These are phyloP conservation scores for Stenogyne calaminthoides DNA, from an alignment of 305 asterid species.

Conservation along the genomic window DNA sequence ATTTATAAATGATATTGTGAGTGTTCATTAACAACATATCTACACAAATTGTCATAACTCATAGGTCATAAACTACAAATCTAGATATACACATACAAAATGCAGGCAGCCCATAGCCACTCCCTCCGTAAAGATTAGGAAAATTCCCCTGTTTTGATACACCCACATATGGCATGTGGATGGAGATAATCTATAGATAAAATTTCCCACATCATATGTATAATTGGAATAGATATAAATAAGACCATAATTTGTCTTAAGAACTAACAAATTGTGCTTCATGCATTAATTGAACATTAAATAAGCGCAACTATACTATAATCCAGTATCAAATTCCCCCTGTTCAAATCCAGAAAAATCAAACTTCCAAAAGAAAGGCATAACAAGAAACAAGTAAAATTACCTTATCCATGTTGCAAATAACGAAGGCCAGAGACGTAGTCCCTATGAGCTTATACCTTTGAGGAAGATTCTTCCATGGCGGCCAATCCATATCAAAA, in stretches of 20 bases:
- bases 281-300: not conserved
- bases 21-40: not conserved
- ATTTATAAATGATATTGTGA: conserved; percentile 21
- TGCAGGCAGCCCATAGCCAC: conserved; percentile 1
- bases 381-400: conserved; percentile 1
- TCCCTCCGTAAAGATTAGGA: not conserved
- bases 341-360: not conserved
- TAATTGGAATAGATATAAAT: not conserved
- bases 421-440: conserved; percentile 87
- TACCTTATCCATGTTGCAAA: conserved; percentile 99
- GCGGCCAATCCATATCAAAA: conserved; percentile 73
- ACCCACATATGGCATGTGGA: not conserved
- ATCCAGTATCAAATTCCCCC: not conserved
- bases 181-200: not conserved
- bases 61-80: not conserved
- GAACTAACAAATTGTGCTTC: not conserved
- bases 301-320: not conserved
- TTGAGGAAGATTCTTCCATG: conserved; percentile 88
- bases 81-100: not conserved
- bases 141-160: not conserved
- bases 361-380: conserved; percentile 2
- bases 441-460: conserved; percentile 93
- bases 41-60: not conserved
- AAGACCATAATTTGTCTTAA: not conserved
- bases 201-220: not conserved